Conservation (phyloP, 306 rosid genomes). For the Cucurbita maxima region DNA sequence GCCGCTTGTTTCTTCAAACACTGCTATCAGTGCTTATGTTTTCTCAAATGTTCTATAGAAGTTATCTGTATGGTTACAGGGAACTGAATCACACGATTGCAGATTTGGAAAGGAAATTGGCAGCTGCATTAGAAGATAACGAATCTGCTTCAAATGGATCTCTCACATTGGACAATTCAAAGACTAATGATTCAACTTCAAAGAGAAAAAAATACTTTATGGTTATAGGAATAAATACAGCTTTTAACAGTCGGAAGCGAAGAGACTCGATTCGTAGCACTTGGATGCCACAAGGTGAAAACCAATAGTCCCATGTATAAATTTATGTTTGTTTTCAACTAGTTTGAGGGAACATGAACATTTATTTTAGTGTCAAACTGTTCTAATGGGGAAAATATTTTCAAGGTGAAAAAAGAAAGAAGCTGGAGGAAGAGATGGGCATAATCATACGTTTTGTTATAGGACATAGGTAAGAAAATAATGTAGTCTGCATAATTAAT, state of each 20-base stretch:
- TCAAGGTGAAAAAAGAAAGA: slow-evolving; percentile 54
- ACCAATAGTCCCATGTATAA: background rate
- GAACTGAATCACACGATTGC: slow-evolving; percentile 37
- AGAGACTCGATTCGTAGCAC: slow-evolving; percentile 83
- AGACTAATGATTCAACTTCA: slow-evolving; percentile 20
- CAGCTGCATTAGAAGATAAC: slow-evolving; percentile 23
- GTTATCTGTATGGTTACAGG: slow-evolving; percentile 14
- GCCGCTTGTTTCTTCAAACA: background rate
- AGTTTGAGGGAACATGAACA: background rate
- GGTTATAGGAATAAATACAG: slow-evolving; percentile 86
- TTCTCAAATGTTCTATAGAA: background rate
- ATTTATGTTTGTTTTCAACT: background rate
- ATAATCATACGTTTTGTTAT: slow-evolving; percentile 72
- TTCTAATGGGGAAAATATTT: background rate
- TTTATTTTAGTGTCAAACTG: background rate
- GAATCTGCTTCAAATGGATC: slow-evolving; percentile 19
- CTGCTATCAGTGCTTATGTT: background rate
- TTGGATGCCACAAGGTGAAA: slow-evolving; percentile 86
- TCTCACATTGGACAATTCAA: slow-evolving; percentile 25
- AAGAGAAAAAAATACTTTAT: slow-evolving; percentile 60
- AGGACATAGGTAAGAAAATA: slow-evolving; percentile 62
- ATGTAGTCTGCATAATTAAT: background rate
- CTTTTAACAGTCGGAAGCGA: slow-evolving; percentile 72
- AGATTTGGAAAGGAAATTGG: slow-evolving; percentile 41
- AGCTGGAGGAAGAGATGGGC: slow-evolving; percentile 82